A percentile compares a stretch with the other conserved stretches of the same genome.
These are phyloP conservation scores for Sphaerulina vaccinii DNA, from an alignment of 2,329 filamentous ascomycete species.

Conservation along the genomic window DNA sequence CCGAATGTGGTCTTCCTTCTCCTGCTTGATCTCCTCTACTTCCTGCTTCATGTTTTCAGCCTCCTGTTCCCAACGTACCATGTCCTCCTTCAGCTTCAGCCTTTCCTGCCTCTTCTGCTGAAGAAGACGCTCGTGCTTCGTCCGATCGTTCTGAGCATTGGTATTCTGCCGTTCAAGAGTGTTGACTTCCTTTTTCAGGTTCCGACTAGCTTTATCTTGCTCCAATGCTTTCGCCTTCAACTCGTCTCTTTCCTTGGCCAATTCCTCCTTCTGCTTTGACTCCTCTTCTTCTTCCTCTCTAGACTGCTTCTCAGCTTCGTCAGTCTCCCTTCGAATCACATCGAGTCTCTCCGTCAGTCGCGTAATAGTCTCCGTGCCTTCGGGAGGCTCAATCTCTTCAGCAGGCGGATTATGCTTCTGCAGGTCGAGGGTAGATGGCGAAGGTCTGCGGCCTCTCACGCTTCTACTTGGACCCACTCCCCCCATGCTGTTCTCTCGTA, in stretches of 20 bases:
- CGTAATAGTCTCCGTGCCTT: constrained; percentile 67
- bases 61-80: constrained; percentile 66
- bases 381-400: constrained; percentile 47
- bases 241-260: constrained; percentile 75
- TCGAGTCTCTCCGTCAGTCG: constrained; percentile 81
- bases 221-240: constrained; percentile 77
- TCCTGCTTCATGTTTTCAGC: constrained; percentile 56
- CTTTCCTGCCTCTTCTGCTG: constrained; percentile 68
- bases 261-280: constrained; percentile 42
- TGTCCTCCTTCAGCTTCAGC: constrained; percentile 67
- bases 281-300: constrained; percentile 59
- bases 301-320: constrained; percentile 70
- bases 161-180: constrained; percentile 79
- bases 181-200: constrained; percentile 76
- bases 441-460: constrained; percentile 70
- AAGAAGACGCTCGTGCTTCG: constrained; percentile 71
- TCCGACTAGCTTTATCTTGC: constrained; percentile 86
- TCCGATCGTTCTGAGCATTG: constrained; percentile 72
- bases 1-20: constrained; percentile 40
- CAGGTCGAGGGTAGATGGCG: constrained; percentile 50
- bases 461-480: constrained; percentile 58
- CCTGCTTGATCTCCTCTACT: constrained; percentile 41
- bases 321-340: constrained; percentile 75
- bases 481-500: constrained; percentile 65
- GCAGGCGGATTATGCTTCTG: constrained; percentile 41